Percentiles rank a stretch among this genome's conserved stretches.
phyloP scores from a whole-genome alignment of 2,329 filamentous ascomycete species.

The Neonectria neomacrospora region DNA sequence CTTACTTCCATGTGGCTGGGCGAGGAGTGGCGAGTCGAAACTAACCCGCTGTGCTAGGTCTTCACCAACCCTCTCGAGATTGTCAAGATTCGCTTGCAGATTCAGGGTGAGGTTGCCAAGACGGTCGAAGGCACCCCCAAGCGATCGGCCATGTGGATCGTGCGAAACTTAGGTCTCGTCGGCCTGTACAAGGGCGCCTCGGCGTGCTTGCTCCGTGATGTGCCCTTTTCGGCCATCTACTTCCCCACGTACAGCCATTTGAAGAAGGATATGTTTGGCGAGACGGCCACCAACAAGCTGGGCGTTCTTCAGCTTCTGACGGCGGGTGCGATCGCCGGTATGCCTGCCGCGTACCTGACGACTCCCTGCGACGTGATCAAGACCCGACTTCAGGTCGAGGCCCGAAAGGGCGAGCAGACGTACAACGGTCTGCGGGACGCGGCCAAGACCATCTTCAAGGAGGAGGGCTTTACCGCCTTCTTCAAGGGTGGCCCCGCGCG shows the following conservation, averaged over 20 bases:
- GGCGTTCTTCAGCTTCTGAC: conserved; percentile 91
- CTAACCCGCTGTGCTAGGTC: conserved; percentile 63
- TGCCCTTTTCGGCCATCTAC: conserved; percentile 98
- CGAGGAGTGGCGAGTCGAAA: background rate
- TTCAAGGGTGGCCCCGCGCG: conserved; percentile 98
- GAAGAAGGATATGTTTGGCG: conserved; percentile 94
- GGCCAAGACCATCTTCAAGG: conserved; percentile 82
- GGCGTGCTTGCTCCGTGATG: conserved; percentile 93
- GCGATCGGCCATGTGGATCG: conserved; percentile 97
- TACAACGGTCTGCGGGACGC: conserved; percentile 91
- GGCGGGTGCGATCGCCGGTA: conserved; percentile 92
- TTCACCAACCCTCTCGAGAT: conserved; percentile 99
- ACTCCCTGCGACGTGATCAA: conserved; percentile 99
- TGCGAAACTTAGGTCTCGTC: conserved; percentile 91
- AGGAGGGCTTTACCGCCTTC: conserved; percentile 96
- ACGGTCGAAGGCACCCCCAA: conserved; percentile 82
- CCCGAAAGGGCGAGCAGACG: conserved; percentile 89
- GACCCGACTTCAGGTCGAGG: conserved; percentile 96
- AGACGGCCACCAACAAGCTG: conserved; percentile 86
- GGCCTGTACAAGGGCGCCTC: conserved; percentile 97
- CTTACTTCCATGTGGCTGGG: background rate
- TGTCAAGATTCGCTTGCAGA: conserved; percentile 97
- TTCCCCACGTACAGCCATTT: conserved; percentile 97
- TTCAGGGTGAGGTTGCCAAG: conserved; percentile 96
- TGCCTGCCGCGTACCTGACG: conserved; percentile 93